These are phyloP conservation scores for Mallotus nudiflorus DNA, from an alignment of 345 rosid genomes.

Conservation along the genomic window DNA sequence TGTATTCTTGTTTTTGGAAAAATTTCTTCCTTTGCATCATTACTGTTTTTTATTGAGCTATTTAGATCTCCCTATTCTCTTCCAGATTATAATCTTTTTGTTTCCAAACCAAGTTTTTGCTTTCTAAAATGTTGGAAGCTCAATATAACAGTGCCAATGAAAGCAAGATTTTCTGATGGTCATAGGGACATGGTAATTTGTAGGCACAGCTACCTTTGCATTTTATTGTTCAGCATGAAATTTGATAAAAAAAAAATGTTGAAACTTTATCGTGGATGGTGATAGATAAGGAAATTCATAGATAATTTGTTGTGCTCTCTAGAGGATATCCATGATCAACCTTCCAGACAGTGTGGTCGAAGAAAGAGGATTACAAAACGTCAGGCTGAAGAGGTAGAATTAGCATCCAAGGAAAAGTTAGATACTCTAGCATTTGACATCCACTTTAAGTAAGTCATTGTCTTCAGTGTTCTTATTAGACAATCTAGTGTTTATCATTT, in stretches of 20 bases:
- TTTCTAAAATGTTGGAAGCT: background rate
- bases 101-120: background rate
- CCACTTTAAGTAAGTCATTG: constrained; percentile 47
- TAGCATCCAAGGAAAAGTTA: background rate
- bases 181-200: background rate
- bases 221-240: background rate
- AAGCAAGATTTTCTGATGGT: background rate
- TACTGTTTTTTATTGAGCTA: background rate
- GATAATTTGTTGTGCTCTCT: constrained; percentile 15
- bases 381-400: constrained; percentile 21
- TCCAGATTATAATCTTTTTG: background rate
- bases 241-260: background rate
- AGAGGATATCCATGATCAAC: constrained; percentile 19
- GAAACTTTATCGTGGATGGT: background rate
- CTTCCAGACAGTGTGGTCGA: constrained; percentile 35
- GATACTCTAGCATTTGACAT: constrained; percentile 18
- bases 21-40: background rate
- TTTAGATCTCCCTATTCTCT: background rate
- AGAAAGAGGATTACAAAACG: constrained; percentile 27
- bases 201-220: background rate
- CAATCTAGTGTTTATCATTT: background rate
- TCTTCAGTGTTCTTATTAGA: background rate
- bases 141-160: background rate
- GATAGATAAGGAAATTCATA: background rate
- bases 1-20: background rate